A percentile compares a stretch with the other conserved stretches of the same genome.
phyloP scores from a whole-genome alignment of 1,139 yeast genomes.

The Protomyces gravidus region DNA sequence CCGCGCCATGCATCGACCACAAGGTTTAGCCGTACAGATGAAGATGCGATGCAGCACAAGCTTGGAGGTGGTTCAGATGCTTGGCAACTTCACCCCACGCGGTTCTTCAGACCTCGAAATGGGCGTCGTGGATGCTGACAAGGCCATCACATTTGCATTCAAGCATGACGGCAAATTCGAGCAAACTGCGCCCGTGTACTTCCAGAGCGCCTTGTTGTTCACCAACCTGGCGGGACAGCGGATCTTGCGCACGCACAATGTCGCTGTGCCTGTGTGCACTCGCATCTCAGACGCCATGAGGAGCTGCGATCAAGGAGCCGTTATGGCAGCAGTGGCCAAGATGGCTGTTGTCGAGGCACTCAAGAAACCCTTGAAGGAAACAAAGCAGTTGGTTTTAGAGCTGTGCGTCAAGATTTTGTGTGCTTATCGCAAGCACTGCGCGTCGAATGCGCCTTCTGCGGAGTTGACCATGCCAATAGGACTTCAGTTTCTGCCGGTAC shows the following conservation, averaged over 20 bases:
- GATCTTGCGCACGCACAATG: slow-evolving; percentile 77
- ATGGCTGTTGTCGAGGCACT: slow-evolving; percentile 64
- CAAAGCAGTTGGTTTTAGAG: slow-evolving; percentile 59
- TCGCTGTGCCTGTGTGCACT: slow-evolving; percentile 75
- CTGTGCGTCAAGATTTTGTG: slow-evolving; percentile 71
- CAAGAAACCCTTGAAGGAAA: slow-evolving; percentile 52
- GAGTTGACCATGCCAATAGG: slow-evolving; percentile 81
- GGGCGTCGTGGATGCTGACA: slow-evolving; percentile 62
- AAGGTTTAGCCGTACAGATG: slow-evolving; percentile 77
- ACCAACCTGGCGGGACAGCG: slow-evolving; percentile 73
- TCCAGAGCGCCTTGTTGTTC: slow-evolving; percentile 84
- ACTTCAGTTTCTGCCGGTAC: slow-evolving; percentile 65
- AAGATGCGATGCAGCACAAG: slow-evolving; percentile 89
- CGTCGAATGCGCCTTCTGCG: slow-evolving; percentile 51
- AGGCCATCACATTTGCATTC: slow-evolving; percentile 66
- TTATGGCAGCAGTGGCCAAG: slow-evolving; percentile 66
- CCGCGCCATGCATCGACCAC: slow-evolving; percentile 39
- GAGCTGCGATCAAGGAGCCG: slow-evolving; percentile 80
- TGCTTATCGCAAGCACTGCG: slow-evolving; percentile 57
- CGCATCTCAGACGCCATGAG: slow-evolving; percentile 69
- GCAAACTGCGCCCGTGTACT: slow-evolving; percentile 72
- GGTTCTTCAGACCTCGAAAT: slow-evolving; percentile 59
- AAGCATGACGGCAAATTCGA: slow-evolving; percentile 73
- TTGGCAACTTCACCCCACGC: slow-evolving; percentile 50
- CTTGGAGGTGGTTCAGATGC: slow-evolving; percentile 72